Evolutionary conservation across 139 green algal species (phyloP).

Genomic region (Chlamydomonas sphaeroides): DNA sequence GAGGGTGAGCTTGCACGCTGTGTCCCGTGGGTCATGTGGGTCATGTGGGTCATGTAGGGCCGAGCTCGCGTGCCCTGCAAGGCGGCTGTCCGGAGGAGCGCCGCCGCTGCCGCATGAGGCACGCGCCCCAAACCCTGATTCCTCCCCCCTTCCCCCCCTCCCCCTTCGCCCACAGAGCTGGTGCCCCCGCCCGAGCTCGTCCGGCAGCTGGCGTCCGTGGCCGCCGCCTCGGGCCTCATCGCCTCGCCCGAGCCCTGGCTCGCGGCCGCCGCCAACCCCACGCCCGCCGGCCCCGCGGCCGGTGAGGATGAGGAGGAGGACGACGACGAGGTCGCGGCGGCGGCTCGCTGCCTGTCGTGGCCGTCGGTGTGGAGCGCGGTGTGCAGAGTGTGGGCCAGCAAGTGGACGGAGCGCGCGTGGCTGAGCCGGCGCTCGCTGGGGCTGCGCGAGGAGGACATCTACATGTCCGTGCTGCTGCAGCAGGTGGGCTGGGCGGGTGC

Average conservation of each 20-base stretch:
- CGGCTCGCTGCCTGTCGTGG: constrained; percentile 29
- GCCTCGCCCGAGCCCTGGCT: constrained; percentile 20
- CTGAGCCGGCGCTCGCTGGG: constrained; percentile 68
- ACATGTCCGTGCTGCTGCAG: constrained; percentile 87
- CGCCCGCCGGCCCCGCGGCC: too few species aligned
- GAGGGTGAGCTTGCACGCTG: constrained; percentile 29
- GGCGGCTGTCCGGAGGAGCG: too few species aligned
- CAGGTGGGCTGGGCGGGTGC: constrained; percentile 44
- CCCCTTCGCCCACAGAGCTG: constrained; percentile 41
- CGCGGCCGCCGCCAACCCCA: background rate
- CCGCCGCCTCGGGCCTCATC: constrained; percentile 52
- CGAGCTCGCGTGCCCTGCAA: too few species aligned
- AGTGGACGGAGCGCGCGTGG: constrained; percentile 87
- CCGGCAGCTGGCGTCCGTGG: constrained; percentile 50
- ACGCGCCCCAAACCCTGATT: too few species aligned
- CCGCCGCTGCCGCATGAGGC: too few species aligned
- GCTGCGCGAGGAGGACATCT: constrained; percentile 79
- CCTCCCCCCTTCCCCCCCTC: background rate
- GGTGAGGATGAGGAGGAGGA: background rate
- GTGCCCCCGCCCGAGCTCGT: constrained; percentile 53
- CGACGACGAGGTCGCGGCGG: background rate
- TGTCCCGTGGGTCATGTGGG: too few species aligned
- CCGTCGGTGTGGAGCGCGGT: constrained; percentile 76
- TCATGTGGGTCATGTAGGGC: too few species aligned
- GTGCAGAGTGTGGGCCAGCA: constrained; percentile 85